phyloP scores from a whole-genome alignment of 2,329 filamentous ascomycete genomes.

The Neonectria neomacrospora region DNA sequence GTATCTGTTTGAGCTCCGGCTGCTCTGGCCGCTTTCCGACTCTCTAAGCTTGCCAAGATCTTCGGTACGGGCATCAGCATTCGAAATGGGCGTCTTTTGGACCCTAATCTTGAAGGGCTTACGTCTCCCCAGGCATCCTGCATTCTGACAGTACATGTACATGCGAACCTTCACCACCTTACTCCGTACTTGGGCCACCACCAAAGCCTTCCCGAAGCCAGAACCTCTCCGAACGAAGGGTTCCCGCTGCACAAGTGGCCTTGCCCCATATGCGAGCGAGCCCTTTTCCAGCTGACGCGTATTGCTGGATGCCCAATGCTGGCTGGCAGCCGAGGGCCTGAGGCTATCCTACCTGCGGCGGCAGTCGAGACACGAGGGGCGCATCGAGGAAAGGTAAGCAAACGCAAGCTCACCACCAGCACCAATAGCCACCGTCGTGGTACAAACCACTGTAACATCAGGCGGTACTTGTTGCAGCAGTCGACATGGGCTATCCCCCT shows the following conservation, averaged over 20 bases:
- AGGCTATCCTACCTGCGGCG: slow-evolving; percentile 36
- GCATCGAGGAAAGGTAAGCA: slow-evolving; percentile 35
- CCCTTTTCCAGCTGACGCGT: slow-evolving; percentile 27
- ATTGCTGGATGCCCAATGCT: slow-evolving; percentile 2
- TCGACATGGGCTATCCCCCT: slow-evolving; percentile 24
- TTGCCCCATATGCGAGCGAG: slow-evolving; percentile 34
- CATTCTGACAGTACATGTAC: slow-evolving; percentile 21
- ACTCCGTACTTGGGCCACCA: background rate
- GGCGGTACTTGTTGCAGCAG: slow-evolving; percentile 37
- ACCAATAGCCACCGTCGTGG: slow-evolving; percentile 37
- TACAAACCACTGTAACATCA: slow-evolving; percentile 35
- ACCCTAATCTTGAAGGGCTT: slow-evolving; percentile 12
- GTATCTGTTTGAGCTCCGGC: background rate
- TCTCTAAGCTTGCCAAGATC: background rate
- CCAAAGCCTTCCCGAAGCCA: slow-evolving; percentile 16
- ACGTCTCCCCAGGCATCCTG: slow-evolving; percentile 18
- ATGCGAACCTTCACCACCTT: slow-evolving; percentile 8
- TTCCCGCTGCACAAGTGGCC: slow-evolving; percentile 21
- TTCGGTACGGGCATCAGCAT: slow-evolving; percentile 10
- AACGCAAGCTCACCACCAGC: slow-evolving; percentile 29
- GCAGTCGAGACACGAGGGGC: slow-evolving; percentile 37
- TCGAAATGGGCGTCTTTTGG: slow-evolving; percentile 14
- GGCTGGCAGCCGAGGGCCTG: slow-evolving; percentile 10
- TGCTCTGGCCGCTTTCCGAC: background rate
- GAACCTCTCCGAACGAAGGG: slow-evolving; percentile 1